Base-by-base conservation (phyloP, 2,329 filamentous ascomycete genomes). In the Colletotrichum navitas region DNA sequence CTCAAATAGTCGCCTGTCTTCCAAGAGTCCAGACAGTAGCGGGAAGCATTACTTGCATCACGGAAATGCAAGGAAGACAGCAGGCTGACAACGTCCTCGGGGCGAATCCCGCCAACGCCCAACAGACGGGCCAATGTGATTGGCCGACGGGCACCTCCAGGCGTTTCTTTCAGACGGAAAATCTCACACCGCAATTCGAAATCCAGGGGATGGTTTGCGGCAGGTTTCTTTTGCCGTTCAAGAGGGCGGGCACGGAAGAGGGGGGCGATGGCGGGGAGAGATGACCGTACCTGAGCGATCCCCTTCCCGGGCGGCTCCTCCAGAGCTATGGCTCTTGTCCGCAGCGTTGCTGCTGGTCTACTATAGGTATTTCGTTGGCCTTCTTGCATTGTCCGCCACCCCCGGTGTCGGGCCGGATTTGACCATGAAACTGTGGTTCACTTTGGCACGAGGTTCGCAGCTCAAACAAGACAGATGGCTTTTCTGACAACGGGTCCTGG, bases 161-260 rank as follows among this genome's bases (percentile, higher is more conserved):
- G 66, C 69, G 54, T 64, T 69, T 72, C 63, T 54, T 69, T 51
- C 69, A 68, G 45, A 69, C 39, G 56, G 36, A 61, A 69, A 72
- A 69, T 69, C 66, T 69, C 69, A 72, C 69, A 72, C 69, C 69
- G 69, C 69, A 72, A 68, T 72, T 72, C 65, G 39, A 63, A 32
- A 64, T 41, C 55, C 47, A 64, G 66, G 60, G 60, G 32, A 63
- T 63, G 59, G 65, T 65, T 59, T 71, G 68, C 68, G 63, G 68
- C 65, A 56, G 47, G 59, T 72, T 72, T 69, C 65, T 64, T 69
- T 72, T 69, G 65, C 69, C 32, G 54, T 64, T n/a, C 43, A 60
- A 32, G n/a, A 55, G 26, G 58, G 43, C 59, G 21, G 43, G 59
- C 32, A 55, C 34, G n/a, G 32, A 21, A 24, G 54, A 24, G 21